Evolutionary conservation across 1,284 basidiomycete species (phyloP), one percentile per base, ranked within the genome.

Genomic region (Cryptococcus sp.): DNA sequence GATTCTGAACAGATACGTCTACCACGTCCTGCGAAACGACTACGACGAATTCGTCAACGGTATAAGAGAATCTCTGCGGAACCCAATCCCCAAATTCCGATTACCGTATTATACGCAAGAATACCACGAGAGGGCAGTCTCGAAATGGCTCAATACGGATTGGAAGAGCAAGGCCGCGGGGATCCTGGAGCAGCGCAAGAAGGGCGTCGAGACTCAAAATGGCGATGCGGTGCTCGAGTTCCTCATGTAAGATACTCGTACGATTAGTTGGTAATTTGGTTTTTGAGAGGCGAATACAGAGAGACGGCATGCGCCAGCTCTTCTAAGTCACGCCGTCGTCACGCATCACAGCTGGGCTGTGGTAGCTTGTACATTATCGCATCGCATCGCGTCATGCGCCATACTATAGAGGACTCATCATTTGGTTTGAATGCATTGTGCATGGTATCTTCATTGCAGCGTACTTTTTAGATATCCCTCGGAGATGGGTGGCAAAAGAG

Each of bases 141-240:
- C 11, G 22, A 59, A 65, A 44, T 65, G 52, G 27, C 48, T 69
- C 16, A 51, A 53, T 27, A 54, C 57, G 40, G 67, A 69, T 58
- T 69, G 67, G 67, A 49, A 57, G 15, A 20, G 49, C 16, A 59
- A 62, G 25, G 67, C 67, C 11, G 57, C 45, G n/a, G 19, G n/a
- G 23, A 65, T 69, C 16, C 50, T 69, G 44, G 59, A 62, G 27
- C 46, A 61, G 45, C 53, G 67, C 19, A 62, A 54, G 23, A 51
- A 46, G 6, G 65, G 65, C 25, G 61, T 56, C 22, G 65, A 69
- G 53, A 65, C 65, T 22, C 45, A 57, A 31, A 57, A 57, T 19
- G 56, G 56, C 11, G 53, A 57, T 44, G 50, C 39, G 31, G 22
- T 57, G 16, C 60, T 61, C 50, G 49, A 48, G 19, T 60, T 60